These are phyloP conservation scores for Maudiozyma bulderi DNA, from an alignment of 805 yeast genomes.

Conservation along the genomic window DNA sequence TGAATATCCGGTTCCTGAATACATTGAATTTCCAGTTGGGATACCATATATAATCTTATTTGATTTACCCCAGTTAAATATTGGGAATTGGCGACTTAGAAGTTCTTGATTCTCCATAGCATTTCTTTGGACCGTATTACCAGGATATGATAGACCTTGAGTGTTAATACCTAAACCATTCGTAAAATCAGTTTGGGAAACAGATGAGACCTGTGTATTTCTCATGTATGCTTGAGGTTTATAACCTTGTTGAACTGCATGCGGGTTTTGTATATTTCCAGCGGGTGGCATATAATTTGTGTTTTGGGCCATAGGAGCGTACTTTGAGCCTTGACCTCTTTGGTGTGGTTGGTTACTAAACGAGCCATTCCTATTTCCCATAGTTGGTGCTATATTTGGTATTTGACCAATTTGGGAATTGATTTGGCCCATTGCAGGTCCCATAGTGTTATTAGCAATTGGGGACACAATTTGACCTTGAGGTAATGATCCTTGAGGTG, in stretches of 20 bases:
- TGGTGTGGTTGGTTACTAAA: constrained; percentile 26
- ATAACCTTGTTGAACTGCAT: background rate
- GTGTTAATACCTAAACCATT: background rate
- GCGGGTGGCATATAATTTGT: background rate
- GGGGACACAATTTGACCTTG: no score
- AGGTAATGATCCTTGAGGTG: no score
- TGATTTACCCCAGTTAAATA: constrained; percentile 56
- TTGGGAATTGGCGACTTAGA: constrained; percentile 58
- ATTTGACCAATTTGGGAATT: no score
- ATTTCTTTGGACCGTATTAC: constrained; percentile 1
- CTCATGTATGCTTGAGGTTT: background rate
- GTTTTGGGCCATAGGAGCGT: constrained; percentile 29
- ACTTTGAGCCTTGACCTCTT: constrained; percentile 25
- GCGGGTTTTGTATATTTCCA: no score
- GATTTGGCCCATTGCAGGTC: no score
- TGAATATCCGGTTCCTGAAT: constrained; percentile 14
- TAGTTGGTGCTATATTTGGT: background rate
- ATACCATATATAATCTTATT: constrained; percentile 36
- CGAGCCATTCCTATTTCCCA: constrained; percentile 9
- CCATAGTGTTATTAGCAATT: no score
- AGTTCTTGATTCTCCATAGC: constrained; percentile 44
- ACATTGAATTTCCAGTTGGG: constrained; percentile 25
- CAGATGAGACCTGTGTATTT: background rate
- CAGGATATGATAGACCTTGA: background rate
- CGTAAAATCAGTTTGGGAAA: constrained; percentile 3